A percentile compares a stretch with the other conserved stretches of the same genome.
phyloP scores from a whole-genome alignment of 306 rosid genomes.

The Gastrolobium villosum region DNA sequence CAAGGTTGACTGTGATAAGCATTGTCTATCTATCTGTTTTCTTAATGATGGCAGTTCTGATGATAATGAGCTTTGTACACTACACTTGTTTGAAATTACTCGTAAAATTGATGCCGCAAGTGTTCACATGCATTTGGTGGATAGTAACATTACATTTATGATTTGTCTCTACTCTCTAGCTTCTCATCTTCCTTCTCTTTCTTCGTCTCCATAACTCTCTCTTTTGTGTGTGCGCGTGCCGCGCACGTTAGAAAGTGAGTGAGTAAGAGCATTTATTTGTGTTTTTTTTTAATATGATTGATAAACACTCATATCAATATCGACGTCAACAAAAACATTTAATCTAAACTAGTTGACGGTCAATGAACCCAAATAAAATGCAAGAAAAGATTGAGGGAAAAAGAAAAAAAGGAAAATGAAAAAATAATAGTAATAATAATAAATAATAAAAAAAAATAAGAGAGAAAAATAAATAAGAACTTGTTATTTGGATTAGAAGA shows the following conservation, averaged over 20 bases:
- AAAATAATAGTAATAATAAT: no score
- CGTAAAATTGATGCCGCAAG: not conserved
- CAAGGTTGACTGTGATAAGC: not conserved
- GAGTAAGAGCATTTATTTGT: not conserved
- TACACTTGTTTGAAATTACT: not conserved
- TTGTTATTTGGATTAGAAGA: no score
- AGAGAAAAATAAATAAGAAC: no score
- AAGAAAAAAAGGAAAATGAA: no score
- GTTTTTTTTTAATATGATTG: not conserved
- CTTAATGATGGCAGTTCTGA: not conserved
- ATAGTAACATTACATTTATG: not conserved
- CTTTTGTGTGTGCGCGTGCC: not conserved
- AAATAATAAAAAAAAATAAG: no score
- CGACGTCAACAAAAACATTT: no score
- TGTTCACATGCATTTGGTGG: not conserved
- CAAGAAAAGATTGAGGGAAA: no score
- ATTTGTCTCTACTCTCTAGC: conserved; percentile 6
- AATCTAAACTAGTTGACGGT: no score
- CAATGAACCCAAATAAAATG: no score
- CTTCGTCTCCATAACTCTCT: not conserved
- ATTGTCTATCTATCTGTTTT: not conserved
- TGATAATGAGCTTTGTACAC: conserved; percentile 18
- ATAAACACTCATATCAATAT: not conserved
- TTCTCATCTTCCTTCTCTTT: conserved; percentile 3
- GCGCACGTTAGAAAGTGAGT: not conserved